Percentiles rank a stretch among this genome's conserved stretches.
phyloP scores from a whole-genome alignment of 441 rosid species.

The Syzygium syzygioides region DNA sequence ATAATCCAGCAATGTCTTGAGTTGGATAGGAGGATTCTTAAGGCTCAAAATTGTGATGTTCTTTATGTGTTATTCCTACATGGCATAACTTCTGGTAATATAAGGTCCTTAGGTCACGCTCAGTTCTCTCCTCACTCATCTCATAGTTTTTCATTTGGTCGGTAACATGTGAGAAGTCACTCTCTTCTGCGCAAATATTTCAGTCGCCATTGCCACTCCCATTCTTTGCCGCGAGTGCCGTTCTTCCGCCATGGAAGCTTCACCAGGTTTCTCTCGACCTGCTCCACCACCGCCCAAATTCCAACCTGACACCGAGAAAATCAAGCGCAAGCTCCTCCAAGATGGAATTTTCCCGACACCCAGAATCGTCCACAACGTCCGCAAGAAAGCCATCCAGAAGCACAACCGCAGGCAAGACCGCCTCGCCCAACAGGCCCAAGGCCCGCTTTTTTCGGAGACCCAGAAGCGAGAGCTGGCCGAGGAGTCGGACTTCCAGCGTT shows the following conservation, averaged over 20 bases:
- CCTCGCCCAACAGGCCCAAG: conserved; percentile 19
- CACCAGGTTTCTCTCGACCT: not conserved
- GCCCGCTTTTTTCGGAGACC: conserved; percentile 32
- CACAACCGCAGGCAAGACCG: conserved; percentile 57
- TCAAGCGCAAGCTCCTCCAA: conserved; percentile 47
- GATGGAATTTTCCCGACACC: conserved; percentile 67
- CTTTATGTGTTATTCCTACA: fast-evolving
- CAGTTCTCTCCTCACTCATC: not conserved
- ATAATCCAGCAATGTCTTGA: not conserved
- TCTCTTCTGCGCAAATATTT: not conserved
- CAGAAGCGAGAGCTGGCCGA: conserved; percentile 40
- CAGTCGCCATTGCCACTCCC: not conserved
- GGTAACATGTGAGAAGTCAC: not conserved
- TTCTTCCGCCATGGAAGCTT: conserved; percentile 13
- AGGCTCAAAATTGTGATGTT: not conserved
- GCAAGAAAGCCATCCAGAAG: conserved; percentile 74
- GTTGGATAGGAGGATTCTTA: not conserved
- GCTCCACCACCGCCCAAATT: conserved; percentile 22
- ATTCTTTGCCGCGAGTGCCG: not conserved
- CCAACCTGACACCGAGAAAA: conserved; percentile 57
- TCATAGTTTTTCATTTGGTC: not conserved
- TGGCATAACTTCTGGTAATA: not conserved
- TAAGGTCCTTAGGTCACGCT: not conserved
- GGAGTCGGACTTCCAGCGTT: conserved; percentile 42
- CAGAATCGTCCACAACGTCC: conserved; percentile 59